Evolutionary conservation across 129 eudicot species (phyloP).

Genomic region (Artemisia argyi): DNA sequence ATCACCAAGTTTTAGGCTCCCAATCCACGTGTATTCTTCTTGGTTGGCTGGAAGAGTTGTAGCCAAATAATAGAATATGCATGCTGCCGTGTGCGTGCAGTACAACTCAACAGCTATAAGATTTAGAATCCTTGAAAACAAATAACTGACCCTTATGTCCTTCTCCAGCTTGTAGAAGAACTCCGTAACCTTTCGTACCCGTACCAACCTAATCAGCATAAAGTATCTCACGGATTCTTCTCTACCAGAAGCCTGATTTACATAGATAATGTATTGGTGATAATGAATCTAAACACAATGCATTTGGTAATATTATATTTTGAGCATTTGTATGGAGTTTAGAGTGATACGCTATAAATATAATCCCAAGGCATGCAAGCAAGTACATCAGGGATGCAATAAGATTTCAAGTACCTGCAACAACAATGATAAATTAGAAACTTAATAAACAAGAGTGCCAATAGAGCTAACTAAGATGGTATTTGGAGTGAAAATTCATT

Average conservation of each 20-base stretch:
- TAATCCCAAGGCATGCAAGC: constrained; percentile 2
- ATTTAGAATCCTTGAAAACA: constrained; percentile 58
- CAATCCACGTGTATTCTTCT: too few relatives aligned
- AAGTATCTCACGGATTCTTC: too few relatives aligned
- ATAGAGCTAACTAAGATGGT: too few relatives aligned
- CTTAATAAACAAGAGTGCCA: not conserved
- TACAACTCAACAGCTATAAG: constrained; percentile 63
- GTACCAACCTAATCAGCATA: constrained; percentile 54
- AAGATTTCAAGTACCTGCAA: constrained; percentile 9
- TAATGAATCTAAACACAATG: too few relatives aligned
- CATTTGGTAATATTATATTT: constrained; percentile 33
- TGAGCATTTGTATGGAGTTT: constrained; percentile 11
- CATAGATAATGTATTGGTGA: not conserved
- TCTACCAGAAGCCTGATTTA: too few relatives aligned
- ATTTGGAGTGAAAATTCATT: too few relatives aligned
- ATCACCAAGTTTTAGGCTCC: too few relatives aligned
- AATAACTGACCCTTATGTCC: constrained; percentile 13
- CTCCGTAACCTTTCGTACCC: constrained; percentile 45
- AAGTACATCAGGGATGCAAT: not conserved
- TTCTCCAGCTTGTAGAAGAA: constrained; percentile 25
- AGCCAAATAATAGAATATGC: too few relatives aligned
- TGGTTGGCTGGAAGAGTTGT: too few relatives aligned
- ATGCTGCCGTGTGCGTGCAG: constrained; percentile 82
- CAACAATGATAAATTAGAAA: not conserved
- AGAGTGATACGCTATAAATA: not conserved